Conservation (phyloP, 768 basidiomycete species). For the Serendipita indica region DNA sequence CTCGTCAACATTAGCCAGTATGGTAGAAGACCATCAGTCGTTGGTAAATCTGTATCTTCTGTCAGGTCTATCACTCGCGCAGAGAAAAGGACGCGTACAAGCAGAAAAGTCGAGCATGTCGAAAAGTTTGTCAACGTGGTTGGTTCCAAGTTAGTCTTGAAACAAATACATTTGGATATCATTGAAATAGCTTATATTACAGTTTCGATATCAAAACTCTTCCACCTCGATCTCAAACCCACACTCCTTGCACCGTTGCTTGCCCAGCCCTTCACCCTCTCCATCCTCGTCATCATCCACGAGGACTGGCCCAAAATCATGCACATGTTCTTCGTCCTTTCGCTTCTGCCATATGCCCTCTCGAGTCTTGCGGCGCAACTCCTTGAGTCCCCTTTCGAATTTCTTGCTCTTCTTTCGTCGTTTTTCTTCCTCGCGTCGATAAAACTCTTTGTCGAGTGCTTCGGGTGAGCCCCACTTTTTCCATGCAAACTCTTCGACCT, state of each 20-base stretch:
- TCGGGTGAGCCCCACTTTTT: conserved; percentile 96
- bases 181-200: no score
- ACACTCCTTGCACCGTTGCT: conserved; percentile 75
- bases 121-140: no score
- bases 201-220: conserved; percentile 35
- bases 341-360: conserved; percentile 83
- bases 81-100: neutral
- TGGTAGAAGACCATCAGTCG: conserved; percentile 56
- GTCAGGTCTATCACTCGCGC: neutral
- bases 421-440: conserved; percentile 62
- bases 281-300: conserved; percentile 34
- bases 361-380: conserved; percentile 69
- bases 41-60: conserved; percentile 39
- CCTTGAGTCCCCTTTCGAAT: conserved; percentile 78
- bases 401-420: conserved; percentile 86
- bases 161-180: no score
- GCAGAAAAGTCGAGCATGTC: conserved; percentile 1
- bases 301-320: conserved; percentile 55
- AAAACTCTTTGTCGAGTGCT: conserved; percentile 77
- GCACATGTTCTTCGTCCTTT: conserved; percentile 77
- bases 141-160: no score
- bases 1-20: conserved; percentile 81
- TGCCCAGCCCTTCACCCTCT: conserved; percentile 23
- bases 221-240: conserved; percentile 88
- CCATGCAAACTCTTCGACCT: conserved; percentile 95